Percentiles rank a stretch among this genome's conserved stretches.
Conservation (phyloP, 148 eudicot genomes). For the Dysphania ambrosioides region DNA sequence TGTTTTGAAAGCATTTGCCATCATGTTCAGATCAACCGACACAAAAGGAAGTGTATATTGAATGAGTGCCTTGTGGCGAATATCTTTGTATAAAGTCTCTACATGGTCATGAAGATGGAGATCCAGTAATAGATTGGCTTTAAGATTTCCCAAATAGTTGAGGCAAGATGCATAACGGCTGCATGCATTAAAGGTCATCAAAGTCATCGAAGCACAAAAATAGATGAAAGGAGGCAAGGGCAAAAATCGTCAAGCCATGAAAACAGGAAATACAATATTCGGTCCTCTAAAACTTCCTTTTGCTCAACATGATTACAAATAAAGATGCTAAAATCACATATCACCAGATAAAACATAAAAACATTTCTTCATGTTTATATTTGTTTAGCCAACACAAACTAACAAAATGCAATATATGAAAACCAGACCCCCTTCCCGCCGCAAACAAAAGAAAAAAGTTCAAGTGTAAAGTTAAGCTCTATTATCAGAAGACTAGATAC, state of each 20-base stretch:
- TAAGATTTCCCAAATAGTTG: conserved; percentile 73
- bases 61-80: conserved; percentile 87
- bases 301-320: too few species aligned
- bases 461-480: background rate
- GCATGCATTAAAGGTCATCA: conserved; percentile 24
- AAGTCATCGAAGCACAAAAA: conserved; percentile 3
- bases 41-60: conserved; percentile 87
- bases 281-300: too few species aligned
- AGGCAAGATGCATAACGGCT: conserved; percentile 93
- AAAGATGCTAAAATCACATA: background rate
- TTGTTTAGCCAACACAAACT: background rate
- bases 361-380: background rate
- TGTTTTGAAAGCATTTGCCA: conserved; percentile 91
- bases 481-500: background rate
- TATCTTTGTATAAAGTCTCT: conserved; percentile 65
- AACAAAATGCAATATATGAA: background rate
- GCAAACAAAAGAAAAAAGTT: too few species aligned
- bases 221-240: background rate
- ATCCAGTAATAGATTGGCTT: conserved; percentile 78
- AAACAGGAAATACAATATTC: background rate
- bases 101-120: conserved; percentile 92
- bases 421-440: background rate
- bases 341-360: too few species aligned
- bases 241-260: background rate
- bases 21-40: conserved; percentile 90